These are phyloP conservation scores for Thyridium curvatum DNA, from an alignment of 2,329 filamentous ascomycete genomes.

Conservation along the genomic window DNA sequence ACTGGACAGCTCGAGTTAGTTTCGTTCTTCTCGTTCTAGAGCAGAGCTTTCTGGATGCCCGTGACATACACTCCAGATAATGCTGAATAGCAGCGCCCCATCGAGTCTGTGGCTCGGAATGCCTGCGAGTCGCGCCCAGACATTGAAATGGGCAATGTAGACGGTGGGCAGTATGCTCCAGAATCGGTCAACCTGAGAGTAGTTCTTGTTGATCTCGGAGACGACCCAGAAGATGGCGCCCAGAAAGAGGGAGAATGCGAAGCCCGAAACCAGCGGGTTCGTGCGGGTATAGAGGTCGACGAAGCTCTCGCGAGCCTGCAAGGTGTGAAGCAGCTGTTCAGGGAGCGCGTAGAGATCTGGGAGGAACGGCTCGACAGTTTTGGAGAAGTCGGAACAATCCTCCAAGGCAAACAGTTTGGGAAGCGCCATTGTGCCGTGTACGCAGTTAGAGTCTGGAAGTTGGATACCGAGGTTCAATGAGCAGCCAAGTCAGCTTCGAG, in stretches of 20 bases:
- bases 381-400: constrained; percentile 71
- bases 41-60: neutral
- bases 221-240: constrained; percentile 65
- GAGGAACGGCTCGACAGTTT: constrained; percentile 70
- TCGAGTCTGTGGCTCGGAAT: constrained; percentile 67
- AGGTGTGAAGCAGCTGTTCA: constrained; percentile 51
- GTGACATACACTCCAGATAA: constrained; percentile 70
- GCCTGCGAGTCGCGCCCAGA: constrained; percentile 75
- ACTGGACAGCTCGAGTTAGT: constrained; percentile 31
- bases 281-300: constrained; percentile 72
- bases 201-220: constrained; percentile 86
- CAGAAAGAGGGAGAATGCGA: constrained; percentile 67
- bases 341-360: constrained; percentile 66
- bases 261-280: constrained; percentile 74
- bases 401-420: constrained; percentile 63
- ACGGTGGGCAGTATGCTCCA: constrained; percentile 88
- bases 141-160: constrained; percentile 76
- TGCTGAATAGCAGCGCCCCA: constrained; percentile 62
- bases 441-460: too few relatives aligned
- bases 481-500: too few relatives aligned
- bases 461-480: neutral
- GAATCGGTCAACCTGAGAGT: constrained; percentile 89
- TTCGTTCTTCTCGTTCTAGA: neutral
- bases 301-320: constrained; percentile 55
- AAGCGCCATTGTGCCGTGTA: constrained; percentile 52